Percentiles rank a stretch among this genome's conserved stretches.
These are phyloP conservation scores for Coemansia sp. DNA, from an alignment of 192 early-diverging fungal genomes.

Conservation along the genomic window DNA sequence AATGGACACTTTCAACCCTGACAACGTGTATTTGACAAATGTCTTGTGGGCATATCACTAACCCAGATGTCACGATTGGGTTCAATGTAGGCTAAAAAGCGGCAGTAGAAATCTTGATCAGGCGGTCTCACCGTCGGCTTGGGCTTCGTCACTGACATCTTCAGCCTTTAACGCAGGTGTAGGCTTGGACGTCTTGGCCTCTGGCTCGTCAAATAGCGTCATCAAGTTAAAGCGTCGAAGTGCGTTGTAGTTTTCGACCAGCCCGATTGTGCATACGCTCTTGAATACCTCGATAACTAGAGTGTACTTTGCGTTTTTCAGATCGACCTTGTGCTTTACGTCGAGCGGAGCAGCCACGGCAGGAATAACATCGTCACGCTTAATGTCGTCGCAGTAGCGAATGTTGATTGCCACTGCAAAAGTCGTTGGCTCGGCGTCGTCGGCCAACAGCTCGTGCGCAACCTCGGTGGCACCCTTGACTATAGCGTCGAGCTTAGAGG, in stretches of 20 bases:
- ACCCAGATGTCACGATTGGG: not conserved
- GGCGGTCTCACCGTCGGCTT: not conserved
- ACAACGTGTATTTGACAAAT: not conserved
- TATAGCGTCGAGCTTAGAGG: conserved; percentile 53
- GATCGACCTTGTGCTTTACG: conserved; percentile 56
- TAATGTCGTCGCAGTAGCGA: conserved; percentile 54
- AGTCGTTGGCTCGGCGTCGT: conserved; percentile 51
- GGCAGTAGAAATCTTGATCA: not conserved
- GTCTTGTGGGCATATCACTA: not conserved
- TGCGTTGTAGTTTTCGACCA: conserved; percentile 50
- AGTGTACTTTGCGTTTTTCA: conserved; percentile 52
- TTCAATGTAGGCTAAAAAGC: not conserved
- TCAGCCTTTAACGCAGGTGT: not conserved
- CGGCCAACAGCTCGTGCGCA: conserved; percentile 37
- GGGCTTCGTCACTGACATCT: not conserved
- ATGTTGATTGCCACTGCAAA: conserved; percentile 56
- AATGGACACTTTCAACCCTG: not conserved
- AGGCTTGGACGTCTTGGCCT: not conserved
- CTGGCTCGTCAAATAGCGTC: conserved; percentile 50
- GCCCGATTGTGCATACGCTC: conserved; percentile 50
- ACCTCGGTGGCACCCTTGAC: conserved; percentile 40
- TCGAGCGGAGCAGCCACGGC: conserved; percentile 54
- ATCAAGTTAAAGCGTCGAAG: conserved; percentile 49
- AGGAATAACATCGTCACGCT: conserved; percentile 49
- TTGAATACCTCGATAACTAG: conserved; percentile 57